Base-by-base conservation (phyloP, 2,329 filamentous ascomycete genomes). In the Colletotrichum echinochloae region DNA sequence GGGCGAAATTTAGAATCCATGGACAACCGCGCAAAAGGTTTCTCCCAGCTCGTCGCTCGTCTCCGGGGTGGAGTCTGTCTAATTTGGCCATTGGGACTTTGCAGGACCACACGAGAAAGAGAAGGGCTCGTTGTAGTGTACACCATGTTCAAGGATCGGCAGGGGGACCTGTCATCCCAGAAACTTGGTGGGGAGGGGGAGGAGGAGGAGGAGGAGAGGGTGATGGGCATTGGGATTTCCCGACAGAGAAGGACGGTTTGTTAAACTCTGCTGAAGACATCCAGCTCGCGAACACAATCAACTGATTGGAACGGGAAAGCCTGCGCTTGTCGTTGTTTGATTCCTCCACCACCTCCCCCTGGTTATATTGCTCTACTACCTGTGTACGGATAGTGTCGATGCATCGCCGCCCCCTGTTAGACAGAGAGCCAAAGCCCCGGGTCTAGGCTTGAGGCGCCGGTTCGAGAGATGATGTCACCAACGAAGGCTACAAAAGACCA, bases 401-500 rank as follows among this genome's bases (percentile, higher is more conserved):
- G 63, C 63, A 66, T 56, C 56, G 46, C 16, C 46, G 28, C 30
- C 54, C n/a, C 37, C n/a, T n/a, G 26, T 3, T 23, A 60, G 33
- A 60, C 23, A 41, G 33, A 60, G 23, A 41, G 37, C 6, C 2
- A 46, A 23, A 35, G 18, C 8, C 14, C 26, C 23, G 35, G n/a
- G 26, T n/a, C 37, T 41, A 44, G 55, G 12, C 28, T 52, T 20
- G 23, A 28, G 18, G 35, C n/a, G 14, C n/a, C n/a, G 20, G 11
- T 26, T 14, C 14, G 1, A 8, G 37, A 28, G 52, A 62, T 70
- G 67, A 70, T 66, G 63, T 70, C 67, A 70, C 67, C 41, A 23
- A 57, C 35, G 48, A 39, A 39, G 61, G 48, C 66, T 52, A n/a
- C n/a, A n/a, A n/a, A 57, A 66, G 67, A 70, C 67, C n/a, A n/a